Conservation (phyloP, 148 eudicot genomes). For the Amaranthus cruentus region DNA sequence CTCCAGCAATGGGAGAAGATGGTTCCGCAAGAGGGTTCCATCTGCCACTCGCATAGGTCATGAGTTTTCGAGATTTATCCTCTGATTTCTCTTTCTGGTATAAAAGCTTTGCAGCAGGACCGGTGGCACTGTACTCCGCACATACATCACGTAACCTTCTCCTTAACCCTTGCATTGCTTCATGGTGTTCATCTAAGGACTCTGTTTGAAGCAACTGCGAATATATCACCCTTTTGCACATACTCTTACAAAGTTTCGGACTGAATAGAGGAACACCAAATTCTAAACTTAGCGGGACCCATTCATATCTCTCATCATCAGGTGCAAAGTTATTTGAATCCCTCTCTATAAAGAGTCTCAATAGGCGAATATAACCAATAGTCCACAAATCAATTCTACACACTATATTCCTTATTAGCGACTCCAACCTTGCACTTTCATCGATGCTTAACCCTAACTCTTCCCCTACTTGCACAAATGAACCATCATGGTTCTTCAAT, state of each 20-base stretch:
- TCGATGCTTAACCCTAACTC: conserved; percentile 62
- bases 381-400: conserved; percentile 72
- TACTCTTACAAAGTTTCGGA: conserved; percentile 73
- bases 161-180: conserved; percentile 81
- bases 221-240: conserved; percentile 70
- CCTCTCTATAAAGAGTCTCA: conserved; percentile 65
- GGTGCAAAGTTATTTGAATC: conserved; percentile 37
- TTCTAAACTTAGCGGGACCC: conserved; percentile 87
- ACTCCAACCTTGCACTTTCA: conserved; percentile 54
- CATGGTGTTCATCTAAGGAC: conserved; percentile 62
- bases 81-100: conserved; percentile 71
- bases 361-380: conserved; percentile 80
- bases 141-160: conserved; percentile 64
- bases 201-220: conserved; percentile 82
- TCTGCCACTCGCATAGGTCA: conserved; percentile 91
- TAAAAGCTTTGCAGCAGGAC: conserved; percentile 71
- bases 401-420: conserved; percentile 48
- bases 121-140: conserved; percentile 72
- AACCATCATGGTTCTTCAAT: conserved; percentile 86
- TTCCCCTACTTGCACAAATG: conserved; percentile 60
- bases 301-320: conserved; percentile 67
- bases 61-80: conserved; percentile 53
- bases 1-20: conserved; percentile 84
- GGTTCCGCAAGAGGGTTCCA: conserved; percentile 94
- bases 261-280: conserved; percentile 92